Conservation (phyloP, 768 basidiomycete genomes). For the Lentinula detonsa region DNA sequence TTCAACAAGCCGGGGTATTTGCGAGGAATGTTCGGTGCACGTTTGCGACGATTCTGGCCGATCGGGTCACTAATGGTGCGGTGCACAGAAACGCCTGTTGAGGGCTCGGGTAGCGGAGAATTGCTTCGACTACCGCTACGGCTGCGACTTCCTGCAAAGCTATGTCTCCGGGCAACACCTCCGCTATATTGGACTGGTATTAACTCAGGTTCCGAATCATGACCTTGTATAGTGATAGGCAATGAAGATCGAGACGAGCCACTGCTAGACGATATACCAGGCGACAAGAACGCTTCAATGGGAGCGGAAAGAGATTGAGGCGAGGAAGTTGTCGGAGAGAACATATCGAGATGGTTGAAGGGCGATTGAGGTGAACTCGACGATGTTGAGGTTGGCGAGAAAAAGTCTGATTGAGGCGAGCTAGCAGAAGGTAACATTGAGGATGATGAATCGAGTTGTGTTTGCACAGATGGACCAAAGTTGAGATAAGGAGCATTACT, state of each 20-base stretch:
- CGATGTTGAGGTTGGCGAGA: not conserved
- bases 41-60: slow-evolving; percentile 1
- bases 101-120: not conserved
- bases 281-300: not conserved
- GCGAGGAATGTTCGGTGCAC: not conserved
- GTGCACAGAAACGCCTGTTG: not conserved
- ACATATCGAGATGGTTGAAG: not conserved
- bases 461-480: not conserved
- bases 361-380: not conserved
- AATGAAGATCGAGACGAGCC: not conserved
- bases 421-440: not conserved
- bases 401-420: not conserved
- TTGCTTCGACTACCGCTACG: not conserved
- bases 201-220: not conserved
- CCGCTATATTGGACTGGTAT: slow-evolving; percentile 2
- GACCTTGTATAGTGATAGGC: not conserved
- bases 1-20: slow-evolving; percentile 1
- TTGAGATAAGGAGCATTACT: not conserved
- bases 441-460: not conserved
- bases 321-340: not conserved
- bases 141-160: not conserved
- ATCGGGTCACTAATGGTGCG: not conserved
- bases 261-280: not conserved
- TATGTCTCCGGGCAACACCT: slow-evolving; percentile 3
- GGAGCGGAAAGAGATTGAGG: not conserved